Conservation (phyloP, 306 rosid genomes). For the Prunus kanzakura region DNA sequence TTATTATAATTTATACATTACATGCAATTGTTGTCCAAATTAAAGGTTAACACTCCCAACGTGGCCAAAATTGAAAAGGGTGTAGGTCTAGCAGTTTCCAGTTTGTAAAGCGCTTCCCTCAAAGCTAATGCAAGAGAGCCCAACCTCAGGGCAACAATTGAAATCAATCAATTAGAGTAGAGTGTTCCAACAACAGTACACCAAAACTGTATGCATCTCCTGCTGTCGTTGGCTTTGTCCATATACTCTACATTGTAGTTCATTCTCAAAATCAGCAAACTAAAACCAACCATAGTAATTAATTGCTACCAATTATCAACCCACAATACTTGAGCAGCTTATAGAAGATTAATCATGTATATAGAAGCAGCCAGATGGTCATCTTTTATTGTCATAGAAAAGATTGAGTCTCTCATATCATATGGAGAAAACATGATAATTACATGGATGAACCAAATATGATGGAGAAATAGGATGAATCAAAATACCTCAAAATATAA, state of each 20-base stretch:
- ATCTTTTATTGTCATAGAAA: constrained; percentile 55
- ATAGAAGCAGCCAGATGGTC: not conserved
- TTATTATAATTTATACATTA: not conserved
- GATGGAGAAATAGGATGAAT: not conserved
- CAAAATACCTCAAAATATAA: not conserved
- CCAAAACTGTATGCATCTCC: constrained; percentile 82
- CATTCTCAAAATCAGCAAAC: not conserved
- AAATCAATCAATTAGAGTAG: constrained; percentile 39
- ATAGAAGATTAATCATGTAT: not conserved
- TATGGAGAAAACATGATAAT: constrained; percentile 53
- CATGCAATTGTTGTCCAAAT: not conserved
- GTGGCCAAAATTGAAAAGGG: constrained; percentile 18
- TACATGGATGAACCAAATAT: no score
- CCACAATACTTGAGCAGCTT: not conserved
- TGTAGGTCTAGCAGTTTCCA: constrained; percentile 34
- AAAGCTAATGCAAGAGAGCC: constrained; percentile 47
- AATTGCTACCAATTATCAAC: not conserved
- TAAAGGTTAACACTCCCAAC: not conserved
- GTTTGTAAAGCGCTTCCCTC: constrained; percentile 40
- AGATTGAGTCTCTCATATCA: constrained; percentile 52
- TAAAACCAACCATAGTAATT: not conserved
- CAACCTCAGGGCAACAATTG: constrained; percentile 36
- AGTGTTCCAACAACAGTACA: constrained; percentile 53
- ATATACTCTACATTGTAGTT: constrained; percentile 52
- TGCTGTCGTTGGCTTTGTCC: constrained; percentile 49